Conservation (phyloP, 106 monocot genomes). For the Phalaenopsis aphrodite region DNA sequence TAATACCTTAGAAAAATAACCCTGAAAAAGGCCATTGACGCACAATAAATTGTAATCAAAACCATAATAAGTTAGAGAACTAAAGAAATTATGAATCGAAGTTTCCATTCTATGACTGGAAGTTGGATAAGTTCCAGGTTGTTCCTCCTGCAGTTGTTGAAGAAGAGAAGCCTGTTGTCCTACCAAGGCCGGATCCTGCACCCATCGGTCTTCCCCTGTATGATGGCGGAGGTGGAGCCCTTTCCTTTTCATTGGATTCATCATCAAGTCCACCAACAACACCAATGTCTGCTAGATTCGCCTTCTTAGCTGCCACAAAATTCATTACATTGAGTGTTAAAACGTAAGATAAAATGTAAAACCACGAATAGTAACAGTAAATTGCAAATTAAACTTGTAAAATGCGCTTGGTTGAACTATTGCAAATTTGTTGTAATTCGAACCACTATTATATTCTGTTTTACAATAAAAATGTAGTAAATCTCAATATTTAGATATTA, state of each 20-base stretch:
- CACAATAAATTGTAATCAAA: not conserved
- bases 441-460: not conserved
- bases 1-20: not conserved
- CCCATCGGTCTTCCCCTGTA: slow-evolving; percentile 39
- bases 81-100: slow-evolving; percentile 23
- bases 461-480: not conserved
- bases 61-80: not conserved
- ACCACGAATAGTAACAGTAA: too few species aligned
- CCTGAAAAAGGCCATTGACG: not conserved
- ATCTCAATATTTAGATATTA: not conserved
- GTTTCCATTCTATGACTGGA: slow-evolving; percentile 22
- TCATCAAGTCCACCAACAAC: slow-evolving; percentile 58
- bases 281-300: slow-evolving; percentile 67
- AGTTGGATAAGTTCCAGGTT: slow-evolving; percentile 11
- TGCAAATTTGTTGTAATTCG: too few species aligned
- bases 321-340: not conserved
- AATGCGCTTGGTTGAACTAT: too few species aligned
- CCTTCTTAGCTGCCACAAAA: slow-evolving; percentile 66
- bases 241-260: slow-evolving; percentile 32
- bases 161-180: slow-evolving; percentile 22
- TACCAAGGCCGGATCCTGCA: slow-evolving; percentile 22
- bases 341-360: too few species aligned
- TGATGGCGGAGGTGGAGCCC: slow-evolving; percentile 15
- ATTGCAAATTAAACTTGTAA: too few species aligned
- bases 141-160: slow-evolving; percentile 11